Evolutionary conservation across 2,329 filamentous ascomycete genomes (phyloP).

Genomic region (Aspergillus sp.): DNA sequence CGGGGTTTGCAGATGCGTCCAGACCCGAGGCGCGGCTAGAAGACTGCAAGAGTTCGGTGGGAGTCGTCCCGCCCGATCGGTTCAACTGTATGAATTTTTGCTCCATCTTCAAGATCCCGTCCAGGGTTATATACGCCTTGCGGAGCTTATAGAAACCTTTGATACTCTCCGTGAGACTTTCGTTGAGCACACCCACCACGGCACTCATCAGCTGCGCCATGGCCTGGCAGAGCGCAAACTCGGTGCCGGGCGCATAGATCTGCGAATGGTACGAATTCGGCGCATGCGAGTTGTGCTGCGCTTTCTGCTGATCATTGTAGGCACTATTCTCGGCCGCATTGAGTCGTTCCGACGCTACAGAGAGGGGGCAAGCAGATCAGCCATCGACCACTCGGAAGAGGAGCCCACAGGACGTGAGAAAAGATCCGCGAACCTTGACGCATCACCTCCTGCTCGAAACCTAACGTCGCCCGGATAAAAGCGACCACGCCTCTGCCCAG

Average conservation of each 20-base stretch:
- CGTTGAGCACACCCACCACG: constrained; percentile 84
- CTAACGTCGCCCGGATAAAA: constrained; percentile 83
- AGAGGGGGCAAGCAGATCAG: constrained; percentile 17
- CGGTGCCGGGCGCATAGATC: constrained; percentile 80
- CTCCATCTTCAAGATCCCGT: constrained; percentile 75
- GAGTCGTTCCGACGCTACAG: constrained; percentile 65
- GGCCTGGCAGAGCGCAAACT: constrained; percentile 81
- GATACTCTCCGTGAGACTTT: constrained; percentile 87
- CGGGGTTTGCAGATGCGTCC: constrained; percentile 15
- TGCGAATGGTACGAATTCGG: constrained; percentile 54
- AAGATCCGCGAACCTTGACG: constrained; percentile 56
- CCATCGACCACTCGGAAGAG: neutral
- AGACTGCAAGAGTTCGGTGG: constrained; percentile 8
- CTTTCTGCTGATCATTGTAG: constrained; percentile 72
- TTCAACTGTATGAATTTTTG: constrained; percentile 52
- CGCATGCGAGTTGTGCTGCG: constrained; percentile 61
- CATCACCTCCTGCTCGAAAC: constrained; percentile 91
- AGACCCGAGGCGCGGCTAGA: constrained; percentile 2
- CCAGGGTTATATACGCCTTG: constrained; percentile 81
- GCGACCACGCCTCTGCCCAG: constrained; percentile 77
- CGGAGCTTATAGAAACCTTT: constrained; percentile 90
- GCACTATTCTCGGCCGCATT: constrained; percentile 74
- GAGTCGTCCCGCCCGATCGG: constrained; percentile 13
- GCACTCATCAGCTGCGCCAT: constrained; percentile 87
- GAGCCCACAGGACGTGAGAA: neutral